Evolutionary conservation across 108 stramenopile genomes (phyloP).

Genomic region (Cyclotella atomus): DNA sequence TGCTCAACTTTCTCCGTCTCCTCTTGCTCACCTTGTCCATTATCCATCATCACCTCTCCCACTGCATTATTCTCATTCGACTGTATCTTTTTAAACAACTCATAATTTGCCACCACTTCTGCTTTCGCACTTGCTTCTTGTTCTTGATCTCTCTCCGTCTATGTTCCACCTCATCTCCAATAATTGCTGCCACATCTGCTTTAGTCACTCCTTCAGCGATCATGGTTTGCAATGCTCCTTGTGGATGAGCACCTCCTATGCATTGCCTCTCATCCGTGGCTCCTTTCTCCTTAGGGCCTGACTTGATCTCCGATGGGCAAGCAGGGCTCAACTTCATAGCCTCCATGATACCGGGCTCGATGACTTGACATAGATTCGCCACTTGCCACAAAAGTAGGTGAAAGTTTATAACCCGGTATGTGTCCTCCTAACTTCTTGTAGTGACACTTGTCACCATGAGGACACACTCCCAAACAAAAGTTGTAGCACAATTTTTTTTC

Average conservation of each 20-base stretch:
- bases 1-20: too few species aligned
- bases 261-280: background rate
- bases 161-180: background rate
- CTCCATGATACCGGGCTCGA: background rate
- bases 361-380: background rate
- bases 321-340: too few species aligned
- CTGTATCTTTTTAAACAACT: too few species aligned
- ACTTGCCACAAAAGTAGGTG: background rate
- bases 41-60: too few species aligned
- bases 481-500: background rate
- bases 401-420: background rate
- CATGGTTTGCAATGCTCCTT: background rate
- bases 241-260: background rate
- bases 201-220: background rate
- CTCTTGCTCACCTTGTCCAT: too few species aligned
- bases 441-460: background rate
- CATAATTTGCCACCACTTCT: too few species aligned
- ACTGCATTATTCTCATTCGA: too few species aligned
- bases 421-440: background rate
- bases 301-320: background rate
- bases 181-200: background rate
- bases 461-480: background rate
- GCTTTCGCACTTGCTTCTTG: background rate
- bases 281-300: background rate
- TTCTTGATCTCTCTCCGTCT: background rate